Percentiles rank a stretch among this genome's conserved stretches.
These are phyloP conservation scores for Sugiyamaella neomexicana DNA, from an alignment of 1,139 yeast genomes.

Conservation along the genomic window DNA sequence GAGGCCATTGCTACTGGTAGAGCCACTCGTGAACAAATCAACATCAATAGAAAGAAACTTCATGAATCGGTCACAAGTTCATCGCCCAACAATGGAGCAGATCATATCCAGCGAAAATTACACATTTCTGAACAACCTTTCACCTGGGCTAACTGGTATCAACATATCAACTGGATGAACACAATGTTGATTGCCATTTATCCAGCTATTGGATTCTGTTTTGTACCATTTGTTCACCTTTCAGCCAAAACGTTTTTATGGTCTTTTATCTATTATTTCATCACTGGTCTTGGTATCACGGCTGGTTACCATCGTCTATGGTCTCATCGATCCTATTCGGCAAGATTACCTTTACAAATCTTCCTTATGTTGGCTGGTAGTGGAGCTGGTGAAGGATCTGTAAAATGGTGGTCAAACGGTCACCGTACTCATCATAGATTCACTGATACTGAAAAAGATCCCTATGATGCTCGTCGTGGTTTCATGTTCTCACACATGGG, in stretches of 20 bases:
- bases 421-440: constrained; percentile 97
- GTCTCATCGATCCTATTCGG: constrained; percentile 88
- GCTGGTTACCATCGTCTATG: constrained; percentile 91
- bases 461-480: constrained; percentile 94
- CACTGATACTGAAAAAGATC: constrained; percentile 95
- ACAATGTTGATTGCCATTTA: constrained; percentile 69
- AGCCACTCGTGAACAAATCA: constrained; percentile 59
- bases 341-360: constrained; percentile 65
- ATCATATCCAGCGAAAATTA: constrained; percentile 36
- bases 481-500: constrained; percentile 97
- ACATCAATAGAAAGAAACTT: constrained; percentile 31
- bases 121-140: constrained; percentile 94
- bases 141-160: constrained; percentile 79
- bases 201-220: constrained; percentile 63
- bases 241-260: constrained; percentile 59
- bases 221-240: constrained; percentile 58
- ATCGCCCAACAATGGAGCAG: not conserved
- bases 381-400: constrained; percentile 94
- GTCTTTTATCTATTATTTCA: constrained; percentile 60
- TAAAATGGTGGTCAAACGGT: constrained; percentile 98
- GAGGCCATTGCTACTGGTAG: constrained; percentile 90
- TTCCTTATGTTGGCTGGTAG: constrained; percentile 86
- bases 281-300: constrained; percentile 88
- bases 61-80: constrained; percentile 40
- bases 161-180: constrained; percentile 93